Conservation (phyloP, 1,284 basidiomycete species). For the Cryptococcus sp. region DNA sequence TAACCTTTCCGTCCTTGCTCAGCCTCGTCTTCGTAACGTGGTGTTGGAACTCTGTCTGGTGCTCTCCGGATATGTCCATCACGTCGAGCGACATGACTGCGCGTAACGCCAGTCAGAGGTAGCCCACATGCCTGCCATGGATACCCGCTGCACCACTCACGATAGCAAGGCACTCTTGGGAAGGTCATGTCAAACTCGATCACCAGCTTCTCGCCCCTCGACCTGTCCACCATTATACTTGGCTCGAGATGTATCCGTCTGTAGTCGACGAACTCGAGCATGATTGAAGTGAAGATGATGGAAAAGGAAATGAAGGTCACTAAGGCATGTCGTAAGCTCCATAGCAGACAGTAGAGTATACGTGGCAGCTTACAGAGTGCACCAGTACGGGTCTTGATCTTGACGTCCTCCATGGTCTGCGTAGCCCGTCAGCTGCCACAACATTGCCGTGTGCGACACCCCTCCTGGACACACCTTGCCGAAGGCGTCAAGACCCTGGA, state of each 20-base stretch:
- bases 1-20: conserved; percentile 58
- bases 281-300: conserved; percentile 85
- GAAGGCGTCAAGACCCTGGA: conserved; percentile 80
- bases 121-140: not conserved
- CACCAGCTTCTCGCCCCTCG: conserved; percentile 87
- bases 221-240: conserved; percentile 86
- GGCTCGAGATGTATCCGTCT: conserved; percentile 81
- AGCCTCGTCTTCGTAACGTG: conserved; percentile 83
- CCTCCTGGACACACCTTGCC: conserved; percentile 85
- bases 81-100: conserved; percentile 89
- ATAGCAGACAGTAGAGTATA: too few relatives aligned
- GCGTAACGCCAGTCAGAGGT: not conserved
- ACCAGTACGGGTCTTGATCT: conserved; percentile 91
- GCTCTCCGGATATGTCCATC: conserved; percentile 97
- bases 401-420: conserved; percentile 95
- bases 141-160: conserved; percentile 57
- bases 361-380: conserved; percentile 75
- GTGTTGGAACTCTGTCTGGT: conserved; percentile 83
- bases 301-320: conserved; percentile 90
- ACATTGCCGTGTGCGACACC: conserved; percentile 48
- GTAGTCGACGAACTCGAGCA: conserved; percentile 95
- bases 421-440: conserved; percentile 9
- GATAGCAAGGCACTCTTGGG: conserved; percentile 94
- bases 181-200: conserved; percentile 93
- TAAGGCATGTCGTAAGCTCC: conserved; percentile 38